Conservation (phyloP, 352 stramenopile species). For the Pythium rhizo-oryzae region DNA sequence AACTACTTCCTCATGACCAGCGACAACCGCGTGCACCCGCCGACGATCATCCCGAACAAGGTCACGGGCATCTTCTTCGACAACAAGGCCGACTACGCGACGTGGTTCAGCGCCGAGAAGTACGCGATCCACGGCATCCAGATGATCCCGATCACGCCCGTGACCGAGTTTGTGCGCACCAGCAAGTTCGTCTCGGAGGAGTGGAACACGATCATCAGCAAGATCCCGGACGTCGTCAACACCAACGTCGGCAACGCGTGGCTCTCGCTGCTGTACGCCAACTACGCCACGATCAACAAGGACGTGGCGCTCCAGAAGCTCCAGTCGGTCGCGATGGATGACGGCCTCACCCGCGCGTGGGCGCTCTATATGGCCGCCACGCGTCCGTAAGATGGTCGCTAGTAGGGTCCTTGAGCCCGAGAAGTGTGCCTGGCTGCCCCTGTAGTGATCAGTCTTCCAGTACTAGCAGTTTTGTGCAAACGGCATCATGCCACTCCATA, state of each 20-base stretch:
- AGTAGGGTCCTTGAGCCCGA: no score
- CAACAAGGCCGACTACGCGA: slow-evolving; percentile 75
- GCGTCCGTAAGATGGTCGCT: background rate
- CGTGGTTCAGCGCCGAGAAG: slow-evolving; percentile 70
- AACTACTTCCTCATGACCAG: slow-evolving; percentile 70
- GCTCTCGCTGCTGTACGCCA: slow-evolving; percentile 37
- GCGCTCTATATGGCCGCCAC: slow-evolving; percentile 37
- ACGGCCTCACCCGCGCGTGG: slow-evolving; percentile 34
- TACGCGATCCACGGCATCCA: slow-evolving; percentile 79
- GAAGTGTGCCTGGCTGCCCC: no score
- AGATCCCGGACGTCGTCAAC: slow-evolving; percentile 40
- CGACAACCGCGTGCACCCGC: slow-evolving; percentile 41
- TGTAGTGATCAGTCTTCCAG: no score
- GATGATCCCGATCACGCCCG: slow-evolving; percentile 67
- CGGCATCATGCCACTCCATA: no score
- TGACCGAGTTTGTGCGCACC: slow-evolving; percentile 61
- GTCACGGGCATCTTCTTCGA: slow-evolving; percentile 51
- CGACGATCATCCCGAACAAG: slow-evolving; percentile 34
- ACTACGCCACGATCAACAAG: slow-evolving; percentile 36
- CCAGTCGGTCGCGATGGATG: slow-evolving; percentile 26
- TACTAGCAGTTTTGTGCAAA: no score
- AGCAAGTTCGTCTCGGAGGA: slow-evolving; percentile 59
- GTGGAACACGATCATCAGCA: slow-evolving; percentile 55
- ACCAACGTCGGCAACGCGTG: slow-evolving; percentile 34
- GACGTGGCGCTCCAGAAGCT: slow-evolving; percentile 22